Evolutionary conservation across 2,329 filamentous ascomycete species (phyloP).

Genomic region (Paecilomyces fulvus): DNA sequence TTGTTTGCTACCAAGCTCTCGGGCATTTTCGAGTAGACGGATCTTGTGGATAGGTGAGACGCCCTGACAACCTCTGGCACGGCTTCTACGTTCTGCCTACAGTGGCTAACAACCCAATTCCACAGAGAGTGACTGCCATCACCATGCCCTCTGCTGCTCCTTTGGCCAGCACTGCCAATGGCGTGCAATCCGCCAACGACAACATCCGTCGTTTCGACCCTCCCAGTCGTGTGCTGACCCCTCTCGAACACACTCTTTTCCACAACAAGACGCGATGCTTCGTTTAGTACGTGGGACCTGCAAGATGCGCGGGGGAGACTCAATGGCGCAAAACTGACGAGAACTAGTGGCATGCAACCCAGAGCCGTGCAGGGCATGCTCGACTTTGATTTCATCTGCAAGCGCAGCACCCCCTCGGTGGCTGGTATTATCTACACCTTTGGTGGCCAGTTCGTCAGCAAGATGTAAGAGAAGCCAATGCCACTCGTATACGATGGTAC

Average conservation of each 20-base stretch:
- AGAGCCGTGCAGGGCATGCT: constrained; percentile 88
- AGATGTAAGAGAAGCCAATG: constrained; percentile 58
- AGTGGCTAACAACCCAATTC: not conserved
- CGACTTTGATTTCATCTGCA: constrained; percentile 99
- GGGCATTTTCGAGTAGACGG: not conserved
- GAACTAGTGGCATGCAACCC: constrained; percentile 75
- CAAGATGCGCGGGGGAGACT: constrained; percentile 3
- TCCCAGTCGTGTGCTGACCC: constrained; percentile 85
- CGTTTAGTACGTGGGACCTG: constrained; percentile 62
- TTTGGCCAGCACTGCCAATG: constrained; percentile 42
- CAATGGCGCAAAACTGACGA: constrained; percentile 16
- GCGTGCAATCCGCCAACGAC: constrained; percentile 75
- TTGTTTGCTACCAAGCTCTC: not conserved
- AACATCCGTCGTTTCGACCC: constrained; percentile 96
- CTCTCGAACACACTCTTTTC: constrained; percentile 86
- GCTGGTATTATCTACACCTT: constrained; percentile 99
- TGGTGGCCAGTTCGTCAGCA: constrained; percentile 99
- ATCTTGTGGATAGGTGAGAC: not conserved
- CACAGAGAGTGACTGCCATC: constrained; percentile 14
- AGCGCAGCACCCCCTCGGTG: constrained; percentile 90
- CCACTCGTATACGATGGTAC: not conserved
- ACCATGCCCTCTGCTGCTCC: constrained; percentile 50
- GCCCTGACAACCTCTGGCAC: too few species aligned
- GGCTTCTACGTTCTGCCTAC: not conserved
- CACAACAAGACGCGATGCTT: constrained; percentile 99